Base-by-base conservation (phyloP, 768 basidiomycete genomes). In the Tylopilus vinaceipallidus region DNA sequence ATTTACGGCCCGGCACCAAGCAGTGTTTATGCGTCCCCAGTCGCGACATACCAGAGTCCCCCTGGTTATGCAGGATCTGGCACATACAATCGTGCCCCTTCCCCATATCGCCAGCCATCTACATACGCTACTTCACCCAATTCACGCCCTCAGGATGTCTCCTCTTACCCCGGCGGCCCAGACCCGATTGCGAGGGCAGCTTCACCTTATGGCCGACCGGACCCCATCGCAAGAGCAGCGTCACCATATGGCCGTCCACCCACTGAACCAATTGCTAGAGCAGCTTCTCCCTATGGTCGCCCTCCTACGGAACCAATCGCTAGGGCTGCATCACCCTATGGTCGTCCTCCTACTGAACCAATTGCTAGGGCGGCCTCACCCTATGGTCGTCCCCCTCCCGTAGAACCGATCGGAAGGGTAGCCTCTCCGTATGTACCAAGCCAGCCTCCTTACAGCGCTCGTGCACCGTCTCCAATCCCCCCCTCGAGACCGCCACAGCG, bases 121-220 rank as follows among this genome's bases (percentile, higher is more conserved):
- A 58, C 66, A 6, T 75, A 74, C 55, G 22, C 55, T 20, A 57
- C 33, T 20, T 82, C 81, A 17, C 82, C 82, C 13, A 78, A 77
- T 54, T 60, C 75, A 53, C 76, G 77, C 16, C 63, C 79, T 35
- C 68, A 71, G 14, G 78, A 82, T 29, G 59, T 78, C 66, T 57
- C 68, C 33, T 61, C 63, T 47, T 74, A 78, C 32, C 69, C 74
- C 29, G 64, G 68, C 19, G 71, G 67, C 3, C 65, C 66, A 2
- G 66, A 68, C 39, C 66, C 66, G 62, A 58, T 70, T 34, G 56
- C 56, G 14, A 47, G 66, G 19, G 62, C 68, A 22, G 51, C 68
- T 2, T 69, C 72, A 14, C 69, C 71, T 4, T 72, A 72, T 57
- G 68, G 63, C 4, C 66, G 77, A 6, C 61, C 49, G 0, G 64